A percentile compares a stretch with the other conserved stretches of the same genome.
phyloP scores from a whole-genome alignment of 805 yeast species.

The Yamadazyma phyllophila region DNA sequence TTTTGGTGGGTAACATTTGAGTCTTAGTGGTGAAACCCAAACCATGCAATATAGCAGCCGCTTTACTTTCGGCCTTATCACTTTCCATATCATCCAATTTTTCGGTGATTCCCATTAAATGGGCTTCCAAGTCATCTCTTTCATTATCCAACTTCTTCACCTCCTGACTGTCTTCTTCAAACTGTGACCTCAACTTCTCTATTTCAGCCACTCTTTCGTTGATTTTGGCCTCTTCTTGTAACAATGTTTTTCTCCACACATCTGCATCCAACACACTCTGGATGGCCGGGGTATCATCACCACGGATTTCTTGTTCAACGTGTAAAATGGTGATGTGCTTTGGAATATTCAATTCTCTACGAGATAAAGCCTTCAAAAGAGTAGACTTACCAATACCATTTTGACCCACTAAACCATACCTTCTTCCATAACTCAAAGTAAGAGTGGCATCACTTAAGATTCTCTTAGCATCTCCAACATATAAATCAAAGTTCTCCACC shows the following conservation, averaged over 20 bases:
- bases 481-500: conserved; percentile 86
- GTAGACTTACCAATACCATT: conserved; percentile 99
- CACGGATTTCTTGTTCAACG: conserved; percentile 95
- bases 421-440: conserved; percentile 84
- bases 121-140: conserved; percentile 78
- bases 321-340: conserved; percentile 93
- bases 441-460: conserved; percentile 85
- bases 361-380: conserved; percentile 80
- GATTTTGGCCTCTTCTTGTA: conserved; percentile 72
- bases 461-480: conserved; percentile 94
- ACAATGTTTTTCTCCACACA: conserved; percentile 93
- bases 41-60: conserved; percentile 90
- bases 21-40: conserved; percentile 90
- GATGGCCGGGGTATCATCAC: conserved; percentile 87
- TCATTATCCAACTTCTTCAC: conserved; percentile 82
- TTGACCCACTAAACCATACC: conserved; percentile 97
- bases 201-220: conserved; percentile 75
- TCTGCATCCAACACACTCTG: conserved; percentile 99
- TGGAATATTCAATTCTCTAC: conserved; percentile 92
- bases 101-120: conserved; percentile 74
- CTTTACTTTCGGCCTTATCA: conserved; percentile 96
- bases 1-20: conserved; percentile 78
- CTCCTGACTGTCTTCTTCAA: conserved; percentile 73
- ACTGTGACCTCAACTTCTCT: conserved; percentile 63
- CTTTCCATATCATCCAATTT: conserved; percentile 91